phyloP scores from a whole-genome alignment of 1,284 basidiomycete species.

The Cryptococcus sp. region DNA sequence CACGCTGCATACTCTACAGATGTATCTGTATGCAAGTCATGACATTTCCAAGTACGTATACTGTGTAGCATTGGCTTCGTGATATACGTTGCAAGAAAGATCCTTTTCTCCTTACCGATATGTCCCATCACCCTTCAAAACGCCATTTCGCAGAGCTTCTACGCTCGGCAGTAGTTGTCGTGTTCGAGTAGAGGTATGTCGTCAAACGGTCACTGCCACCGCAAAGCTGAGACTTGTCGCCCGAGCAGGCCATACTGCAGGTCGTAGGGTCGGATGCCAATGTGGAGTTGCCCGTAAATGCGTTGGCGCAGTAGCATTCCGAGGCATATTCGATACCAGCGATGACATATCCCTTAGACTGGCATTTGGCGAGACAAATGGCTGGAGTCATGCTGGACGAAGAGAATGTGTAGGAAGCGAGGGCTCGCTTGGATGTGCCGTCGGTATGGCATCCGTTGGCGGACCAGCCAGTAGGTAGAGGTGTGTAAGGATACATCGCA shows the following conservation, averaged over 20 bases:
- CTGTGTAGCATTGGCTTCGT: too few species aligned
- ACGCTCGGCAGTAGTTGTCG: too few species aligned
- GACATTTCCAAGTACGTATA: too few species aligned
- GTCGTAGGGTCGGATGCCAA: conserved; percentile 3
- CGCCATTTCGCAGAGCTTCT: too few species aligned
- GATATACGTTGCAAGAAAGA: too few species aligned
- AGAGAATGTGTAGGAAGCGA: not conserved
- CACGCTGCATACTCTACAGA: too few species aligned
- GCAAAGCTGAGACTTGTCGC: conserved; percentile 8
- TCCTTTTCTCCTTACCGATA: too few species aligned
- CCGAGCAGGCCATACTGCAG: conserved; percentile 20
- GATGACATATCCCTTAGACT: conserved; percentile 8
- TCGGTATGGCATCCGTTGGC: conserved; percentile 9
- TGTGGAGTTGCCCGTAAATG: conserved; percentile 7
- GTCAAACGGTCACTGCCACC: conserved; percentile 2
- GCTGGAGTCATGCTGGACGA: conserved; percentile 21
- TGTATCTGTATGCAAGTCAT: too few species aligned
- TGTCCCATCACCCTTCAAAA: too few species aligned
- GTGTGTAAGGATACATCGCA: not conserved
- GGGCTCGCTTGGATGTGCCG: conserved; percentile 10
- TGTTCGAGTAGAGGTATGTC: too few species aligned
- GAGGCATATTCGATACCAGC: conserved; percentile 28
- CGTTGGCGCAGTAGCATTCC: conserved; percentile 27
- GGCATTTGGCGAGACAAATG: conserved; percentile 24
- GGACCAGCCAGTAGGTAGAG: conserved; percentile 3